Conservation (phyloP, 495 filamentous ascomycete genomes). For the Apiosordaria backusii region DNA sequence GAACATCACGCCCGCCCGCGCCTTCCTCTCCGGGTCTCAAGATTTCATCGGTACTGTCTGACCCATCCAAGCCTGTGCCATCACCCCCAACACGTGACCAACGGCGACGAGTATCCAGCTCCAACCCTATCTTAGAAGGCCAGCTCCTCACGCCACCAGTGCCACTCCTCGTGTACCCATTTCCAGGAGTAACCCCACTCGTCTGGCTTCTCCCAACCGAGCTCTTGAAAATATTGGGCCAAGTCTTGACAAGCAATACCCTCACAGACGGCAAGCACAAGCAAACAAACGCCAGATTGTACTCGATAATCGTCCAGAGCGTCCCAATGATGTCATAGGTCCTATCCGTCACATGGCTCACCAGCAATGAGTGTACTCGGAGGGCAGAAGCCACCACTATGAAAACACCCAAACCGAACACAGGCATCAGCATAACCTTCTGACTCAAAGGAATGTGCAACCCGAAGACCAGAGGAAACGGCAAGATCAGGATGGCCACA, state of each 20-base stretch:
- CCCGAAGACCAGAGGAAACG: slow-evolving; percentile 24
- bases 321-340: slow-evolving; percentile 16
- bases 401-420: slow-evolving; percentile 31
- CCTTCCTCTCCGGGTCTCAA: background rate
- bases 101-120: background rate
- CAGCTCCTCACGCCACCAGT: background rate
- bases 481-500: slow-evolving; percentile 25
- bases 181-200: slow-evolving; percentile 4
- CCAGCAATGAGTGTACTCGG: slow-evolving; percentile 19
- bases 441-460: slow-evolving; percentile 25
- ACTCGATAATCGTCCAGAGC: slow-evolving; percentile 32
- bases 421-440: slow-evolving; percentile 26
- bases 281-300: slow-evolving; percentile 29
- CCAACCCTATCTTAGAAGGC: background rate
- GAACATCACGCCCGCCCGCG: slow-evolving; percentile 13
- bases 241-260: slow-evolving; percentile 20
- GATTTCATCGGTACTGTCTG: background rate
- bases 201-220: background rate
- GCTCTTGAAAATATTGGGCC: slow-evolving; percentile 15
- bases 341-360: slow-evolving; percentile 9
- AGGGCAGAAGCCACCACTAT: slow-evolving; percentile 25
- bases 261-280: slow-evolving; percentile 31
- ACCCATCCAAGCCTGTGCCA: background rate
- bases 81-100: slow-evolving; percentile 12
- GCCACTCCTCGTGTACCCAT: background rate